These are phyloP conservation scores for Cladophialophora psammophila DNA, from an alignment of 2,329 filamentous ascomycete species.

Conservation along the genomic window DNA sequence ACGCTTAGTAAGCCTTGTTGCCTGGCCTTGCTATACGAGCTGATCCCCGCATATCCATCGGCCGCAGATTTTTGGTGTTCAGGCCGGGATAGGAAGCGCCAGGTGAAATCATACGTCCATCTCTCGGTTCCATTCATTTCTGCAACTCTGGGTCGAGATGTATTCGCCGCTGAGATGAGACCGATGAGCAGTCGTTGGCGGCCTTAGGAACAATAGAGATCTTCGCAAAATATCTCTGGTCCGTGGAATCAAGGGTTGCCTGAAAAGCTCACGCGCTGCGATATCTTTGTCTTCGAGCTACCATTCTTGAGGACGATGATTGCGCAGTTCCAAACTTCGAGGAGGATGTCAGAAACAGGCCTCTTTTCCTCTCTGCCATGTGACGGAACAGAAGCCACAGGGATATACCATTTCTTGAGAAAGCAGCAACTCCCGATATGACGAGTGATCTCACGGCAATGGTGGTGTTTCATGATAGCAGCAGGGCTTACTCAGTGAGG, in stretches of 20 bases:
- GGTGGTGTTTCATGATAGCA: neutral
- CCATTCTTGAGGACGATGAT: neutral
- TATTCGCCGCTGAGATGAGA: neutral
- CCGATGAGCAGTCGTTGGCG: neutral
- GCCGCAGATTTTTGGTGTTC: neutral
- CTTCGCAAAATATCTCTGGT: neutral
- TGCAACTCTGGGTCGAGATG: neutral
- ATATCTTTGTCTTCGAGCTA: neutral
- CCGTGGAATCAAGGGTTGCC: neutral
- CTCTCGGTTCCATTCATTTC: neutral
- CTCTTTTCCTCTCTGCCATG: too few relatives aligned
- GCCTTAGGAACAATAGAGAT: neutral
- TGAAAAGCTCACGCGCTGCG: neutral
- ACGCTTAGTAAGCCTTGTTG: constrained; percentile 9
- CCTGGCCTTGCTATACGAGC: neutral
- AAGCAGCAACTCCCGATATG: too few relatives aligned
- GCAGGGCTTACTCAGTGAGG: neutral
- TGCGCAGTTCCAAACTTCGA: neutral
- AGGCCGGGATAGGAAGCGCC: neutral
- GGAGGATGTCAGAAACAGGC: neutral
- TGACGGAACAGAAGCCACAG: too few relatives aligned
- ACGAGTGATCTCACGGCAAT: neutral
- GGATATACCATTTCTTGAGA: too few relatives aligned
- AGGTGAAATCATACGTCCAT: neutral
- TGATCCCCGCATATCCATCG: neutral